Evolutionary conservation across 805 yeast genomes (phyloP), one percentile per base, ranked within the genome.

Genomic region (Phaffomyces thermotolerans): DNA sequence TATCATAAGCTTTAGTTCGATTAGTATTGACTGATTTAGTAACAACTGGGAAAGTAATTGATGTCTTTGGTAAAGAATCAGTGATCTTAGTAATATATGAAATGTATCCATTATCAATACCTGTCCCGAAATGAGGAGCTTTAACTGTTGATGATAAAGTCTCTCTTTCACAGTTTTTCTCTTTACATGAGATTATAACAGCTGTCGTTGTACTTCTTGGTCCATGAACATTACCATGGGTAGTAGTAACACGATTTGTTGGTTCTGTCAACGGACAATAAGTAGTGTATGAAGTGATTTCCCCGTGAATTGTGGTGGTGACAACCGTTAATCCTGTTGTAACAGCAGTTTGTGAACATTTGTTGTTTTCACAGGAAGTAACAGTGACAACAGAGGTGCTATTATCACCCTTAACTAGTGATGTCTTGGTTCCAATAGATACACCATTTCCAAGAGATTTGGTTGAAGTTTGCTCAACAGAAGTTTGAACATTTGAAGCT

Each of bases 301-400:
- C 18, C 7, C 39, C 39, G 4, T 23, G 18, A 24, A 8, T 29
- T 6, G 40, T 37, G 14, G 33, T 15, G 10, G 40, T 27, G 23
- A 37, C 34, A 37, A 29, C 33, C 13, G 39, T 37, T 22, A 37
- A 18, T 8, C 33, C 31, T n/a, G 31, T 36, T 14, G 39, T 24
- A 25, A 36, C 39, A 10, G 31, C n/a, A 24, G 9, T n/a, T 36
- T 24, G 15, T 13, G 39, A 24, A 12, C 39, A 36, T 24, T 36
- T 25, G 39, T 36, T 25, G 22, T 36, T 15, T 24, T n/a, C 17
- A 36, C 39, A 36, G 4, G 39, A 36, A 36, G 39, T 36, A 22
- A 36, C 20, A 24, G 39, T 36, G 20, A 36, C 32, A 15, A 36
- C 14, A 2, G 22, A 7, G 17, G 15, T 37, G 34, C 23, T 35